A percentile compares a stretch with the other conserved stretches of the same genome.
Evolutionary conservation across 202 grass and related monocot genomes (phyloP).

Genomic region (Zizania palustris): DNA sequence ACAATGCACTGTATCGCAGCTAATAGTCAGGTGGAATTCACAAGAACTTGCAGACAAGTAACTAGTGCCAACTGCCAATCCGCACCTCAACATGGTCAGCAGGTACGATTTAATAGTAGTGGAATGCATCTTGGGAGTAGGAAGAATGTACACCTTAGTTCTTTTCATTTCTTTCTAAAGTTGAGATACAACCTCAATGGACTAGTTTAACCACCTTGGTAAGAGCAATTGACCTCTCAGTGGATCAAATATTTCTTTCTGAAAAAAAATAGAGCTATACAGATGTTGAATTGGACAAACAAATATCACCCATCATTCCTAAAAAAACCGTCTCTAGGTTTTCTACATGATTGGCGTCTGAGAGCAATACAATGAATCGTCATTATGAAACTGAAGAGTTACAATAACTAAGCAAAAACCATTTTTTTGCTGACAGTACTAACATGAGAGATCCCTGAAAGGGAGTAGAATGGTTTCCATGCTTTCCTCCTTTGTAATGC

Average conservation of each 20-base stretch:
- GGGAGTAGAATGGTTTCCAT: constrained; percentile 20
- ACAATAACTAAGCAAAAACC: background rate
- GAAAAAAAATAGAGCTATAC: background rate
- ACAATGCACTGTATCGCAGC: background rate
- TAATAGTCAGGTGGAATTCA: background rate
- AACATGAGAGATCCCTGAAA: background rate
- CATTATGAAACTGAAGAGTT: background rate
- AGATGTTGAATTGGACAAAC: background rate
- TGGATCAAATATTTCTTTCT: background rate
- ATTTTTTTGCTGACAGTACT: background rate
- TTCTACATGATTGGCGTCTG: background rate
- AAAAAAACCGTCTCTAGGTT: background rate
- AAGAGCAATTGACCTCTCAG: background rate
- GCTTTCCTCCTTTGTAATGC: constrained; percentile 1
- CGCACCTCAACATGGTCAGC: background rate
- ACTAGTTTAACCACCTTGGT: background rate
- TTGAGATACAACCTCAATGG: background rate
- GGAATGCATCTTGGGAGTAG: background rate
- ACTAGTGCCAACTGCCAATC: background rate
- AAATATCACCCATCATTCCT: background rate
- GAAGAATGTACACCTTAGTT: background rate
- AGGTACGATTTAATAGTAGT: background rate
- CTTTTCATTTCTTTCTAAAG: background rate
- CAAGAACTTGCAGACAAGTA: background rate
- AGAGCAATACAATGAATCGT: background rate